A percentile compares a stretch with the other conserved stretches of the same genome.
phyloP scores from a whole-genome alignment of 805 yeast genomes.

The Candida railenensis region DNA sequence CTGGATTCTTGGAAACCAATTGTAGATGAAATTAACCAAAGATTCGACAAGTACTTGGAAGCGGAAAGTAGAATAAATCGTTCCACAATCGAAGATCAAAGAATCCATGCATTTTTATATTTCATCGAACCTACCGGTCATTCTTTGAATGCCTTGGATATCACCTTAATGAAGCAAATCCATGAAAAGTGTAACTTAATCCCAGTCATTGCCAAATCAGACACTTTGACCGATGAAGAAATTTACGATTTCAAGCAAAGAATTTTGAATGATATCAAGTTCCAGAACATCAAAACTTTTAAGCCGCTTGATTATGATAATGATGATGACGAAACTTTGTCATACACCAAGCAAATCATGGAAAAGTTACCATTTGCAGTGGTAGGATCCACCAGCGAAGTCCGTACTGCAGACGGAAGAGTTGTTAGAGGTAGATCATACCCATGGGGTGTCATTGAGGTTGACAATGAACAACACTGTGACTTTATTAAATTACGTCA shows the following conservation, averaged over 20 bases:
- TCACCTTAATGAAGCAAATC: slow-evolving; percentile 82
- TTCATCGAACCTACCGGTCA: slow-evolving; percentile 92
- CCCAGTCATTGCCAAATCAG: slow-evolving; percentile 89
- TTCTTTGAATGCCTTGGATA: slow-evolving; percentile 81
- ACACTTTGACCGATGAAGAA: slow-evolving; percentile 73
- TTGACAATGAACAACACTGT: slow-evolving; percentile 90
- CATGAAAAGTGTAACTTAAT: slow-evolving; percentile 80
- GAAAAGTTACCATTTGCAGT: slow-evolving; percentile 87
- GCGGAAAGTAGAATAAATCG: slow-evolving; percentile 71
- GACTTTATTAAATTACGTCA: slow-evolving; percentile 90
- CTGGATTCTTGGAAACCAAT: slow-evolving; percentile 83
- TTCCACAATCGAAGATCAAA: slow-evolving; percentile 66
- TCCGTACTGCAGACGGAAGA: slow-evolving; percentile 71
- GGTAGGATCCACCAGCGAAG: slow-evolving; percentile 80
- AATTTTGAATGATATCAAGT: slow-evolving; percentile 79
- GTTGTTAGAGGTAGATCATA: slow-evolving; percentile 86
- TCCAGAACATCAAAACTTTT: slow-evolving; percentile 78
- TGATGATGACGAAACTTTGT: slow-evolving; percentile 81
- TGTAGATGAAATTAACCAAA: slow-evolving; percentile 86
- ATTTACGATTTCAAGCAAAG: slow-evolving; percentile 67
- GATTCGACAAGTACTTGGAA: slow-evolving; percentile 83
- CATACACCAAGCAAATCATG: slow-evolving; percentile 64
- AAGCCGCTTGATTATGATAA: slow-evolving; percentile 77
- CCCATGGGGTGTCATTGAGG: slow-evolving; percentile 97
- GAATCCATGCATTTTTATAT: slow-evolving; percentile 89